Base-by-base conservation (phyloP, 164 flowering plant species). In the Stephania yunnanensis region DNA sequence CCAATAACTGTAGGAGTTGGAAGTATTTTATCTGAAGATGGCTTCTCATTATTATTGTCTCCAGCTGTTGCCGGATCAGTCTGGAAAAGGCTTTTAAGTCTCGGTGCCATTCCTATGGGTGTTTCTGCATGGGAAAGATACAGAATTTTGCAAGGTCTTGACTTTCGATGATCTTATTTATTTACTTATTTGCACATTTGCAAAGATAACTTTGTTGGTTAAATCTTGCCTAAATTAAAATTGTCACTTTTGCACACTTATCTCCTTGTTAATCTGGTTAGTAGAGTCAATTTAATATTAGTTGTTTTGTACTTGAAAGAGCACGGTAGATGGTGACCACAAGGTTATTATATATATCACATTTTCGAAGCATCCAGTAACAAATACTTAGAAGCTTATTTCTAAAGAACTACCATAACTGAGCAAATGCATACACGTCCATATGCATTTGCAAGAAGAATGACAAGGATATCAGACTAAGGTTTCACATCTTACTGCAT, bases 1-100 rank as follows among this genome's bases (percentile, higher is more conserved):
- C 98, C 98, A 30, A 19, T 94, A 73, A 92, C 98, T 72, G 88
- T 89, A 58, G 95, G 94, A n/a, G 95, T 90, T 73, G 98, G 98
- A 71, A 91, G 75, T 83, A 20, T 89, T 63, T 76, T 94, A 73
- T 87, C 92, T 70, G 89, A 85, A 75, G 93, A 86, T 73, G 97
- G 98, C 11, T 94, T 82, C 80, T 87, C 97, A 30, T 58, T 94
- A 74, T 73, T 92, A 83, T 83, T 87, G 84, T 79, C 97, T 46
- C 93, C 94, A 25, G 88, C 89, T 50, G 86, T 86, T 76, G 91
- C 97, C 70, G 89, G 76, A 79, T 74, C 91, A 42, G 85, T 94
- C 45, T 90, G 94, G 98, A 86, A 85, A 74, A 82, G 87, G 74
- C 84, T 94, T 79, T 48, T 90, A 74, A 80, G 84, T 74, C 90